Conservation (phyloP, 176 grass and related monocot species). For the Paspalum vaginatum region DNA sequence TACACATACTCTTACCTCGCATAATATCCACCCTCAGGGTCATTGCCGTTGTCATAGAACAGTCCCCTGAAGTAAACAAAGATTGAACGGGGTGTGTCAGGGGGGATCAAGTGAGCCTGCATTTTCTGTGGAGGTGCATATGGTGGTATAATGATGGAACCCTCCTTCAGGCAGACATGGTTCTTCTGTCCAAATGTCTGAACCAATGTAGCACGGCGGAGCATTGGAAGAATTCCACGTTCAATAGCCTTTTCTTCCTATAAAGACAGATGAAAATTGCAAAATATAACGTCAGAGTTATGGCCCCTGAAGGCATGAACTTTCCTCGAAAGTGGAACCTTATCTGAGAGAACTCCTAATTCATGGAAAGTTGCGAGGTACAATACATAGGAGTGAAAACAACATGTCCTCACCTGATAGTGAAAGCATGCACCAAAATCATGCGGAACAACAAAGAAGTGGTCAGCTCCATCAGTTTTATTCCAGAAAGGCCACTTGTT, state of each 20-base stretch:
- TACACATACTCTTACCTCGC: slow-evolving; percentile 54
- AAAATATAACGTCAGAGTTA: slow-evolving; percentile 12
- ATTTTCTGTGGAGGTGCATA: slow-evolving; percentile 91
- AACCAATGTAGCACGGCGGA: slow-evolving; percentile 68
- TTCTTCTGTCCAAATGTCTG: slow-evolving; percentile 88
- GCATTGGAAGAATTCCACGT: slow-evolving; percentile 74
- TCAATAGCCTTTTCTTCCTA: slow-evolving; percentile 88
- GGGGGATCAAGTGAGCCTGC: slow-evolving; percentile 81
- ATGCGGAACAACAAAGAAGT: slow-evolving; percentile 85
- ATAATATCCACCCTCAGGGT: slow-evolving; percentile 88
- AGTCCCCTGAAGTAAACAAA: slow-evolving; percentile 86
- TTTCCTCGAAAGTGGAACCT: neutral
- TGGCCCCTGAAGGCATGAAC: neutral
- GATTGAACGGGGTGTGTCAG: slow-evolving; percentile 73
- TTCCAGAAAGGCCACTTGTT: slow-evolving; percentile 90
- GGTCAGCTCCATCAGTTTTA: slow-evolving; percentile 80
- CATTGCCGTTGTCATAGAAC: slow-evolving; percentile 89
- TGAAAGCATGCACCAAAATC: slow-evolving; percentile 93
- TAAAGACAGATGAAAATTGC: slow-evolving; percentile 11
- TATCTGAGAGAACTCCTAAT: neutral
- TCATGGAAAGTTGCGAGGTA: neutral
- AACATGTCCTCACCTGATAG: slow-evolving; percentile 68
- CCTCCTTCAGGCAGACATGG: slow-evolving; percentile 90
- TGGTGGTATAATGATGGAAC: slow-evolving; percentile 84
- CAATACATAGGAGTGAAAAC: neutral